Base-by-base conservation (phyloP, 2,329 filamentous ascomycete genomes). In the Setomelanomma holmii region DNA sequence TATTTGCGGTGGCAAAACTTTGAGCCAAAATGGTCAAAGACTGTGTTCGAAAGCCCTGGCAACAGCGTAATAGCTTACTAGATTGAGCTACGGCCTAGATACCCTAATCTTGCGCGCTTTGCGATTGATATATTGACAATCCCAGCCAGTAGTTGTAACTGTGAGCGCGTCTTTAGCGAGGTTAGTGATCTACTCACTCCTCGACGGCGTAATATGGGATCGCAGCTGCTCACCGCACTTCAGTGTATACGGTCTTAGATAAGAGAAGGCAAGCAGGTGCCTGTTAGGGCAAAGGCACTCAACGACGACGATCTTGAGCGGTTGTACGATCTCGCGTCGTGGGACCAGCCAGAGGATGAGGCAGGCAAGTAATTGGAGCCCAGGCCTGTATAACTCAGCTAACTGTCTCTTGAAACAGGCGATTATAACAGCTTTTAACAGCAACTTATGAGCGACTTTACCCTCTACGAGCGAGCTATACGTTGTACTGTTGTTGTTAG, bases 141-240 rank as follows among this genome's bases (percentile, higher is more conserved):
- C 19, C 38, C 16, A 20, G 49, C 30, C 3, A 41, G 14, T n/a
- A 51, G 4, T 5, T 46, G 2, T 51, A 46, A 4, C n/a, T n/a
- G n/a, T n/a, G n/a, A n/a, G n/a, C n/a, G n/a, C n/a, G n/a, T n/a
- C n/a, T n/a, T n/a, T n/a, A 51, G 49, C 10, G 36, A 51, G 43
- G 30, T 51, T 21, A 42, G 49, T 22, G 43, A 51, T 21, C 49
- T 51, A 5, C 16, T 51, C 24, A 38, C 46, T 42, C 42, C 43
- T 30, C n/a, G 21, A 33, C 14, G 23, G 40, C 40, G 40, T n/a
- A 16, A 11, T 19, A 48, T 49, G 10, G 4, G 4, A 39, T 19
- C 20, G 5, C 6, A 30, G 24, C 12, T 30, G 24, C 12, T 30
- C 6, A 12, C 24, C 12, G 24, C 24, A 7, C 6, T 30, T 12